Percentiles rank a stretch among this genome's conserved stretches.
Evolutionary conservation across 257 asterid genomes (phyloP).

Genomic region (Solanum chiquidenum): DNA sequence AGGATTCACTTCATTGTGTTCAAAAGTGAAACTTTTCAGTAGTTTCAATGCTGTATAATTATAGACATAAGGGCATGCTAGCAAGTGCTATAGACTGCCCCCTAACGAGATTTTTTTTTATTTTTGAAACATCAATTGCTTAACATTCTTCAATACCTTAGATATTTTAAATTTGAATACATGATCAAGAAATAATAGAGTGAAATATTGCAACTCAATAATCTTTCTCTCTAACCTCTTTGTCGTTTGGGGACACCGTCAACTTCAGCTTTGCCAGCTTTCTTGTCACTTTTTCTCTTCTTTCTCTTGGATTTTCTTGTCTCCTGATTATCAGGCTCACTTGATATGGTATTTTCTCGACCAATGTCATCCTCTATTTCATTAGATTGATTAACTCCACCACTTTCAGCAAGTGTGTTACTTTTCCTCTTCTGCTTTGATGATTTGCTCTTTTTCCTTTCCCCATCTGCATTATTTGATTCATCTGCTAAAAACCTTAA

Average conservation of each 20-base stretch:
- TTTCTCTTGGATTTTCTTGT: constrained; percentile 26
- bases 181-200: not conserved
- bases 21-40: not conserved
- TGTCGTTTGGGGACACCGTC: constrained; percentile 10
- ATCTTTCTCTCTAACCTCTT: constrained; percentile 17
- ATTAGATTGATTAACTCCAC: not conserved
- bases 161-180: not conserved
- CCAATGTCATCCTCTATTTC: constrained; percentile 16
- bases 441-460: constrained; percentile 17
- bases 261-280: not conserved
- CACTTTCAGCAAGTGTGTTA: not conserved
- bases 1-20: not conserved
- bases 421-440: constrained; percentile 26
- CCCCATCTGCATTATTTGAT: constrained; percentile 8
- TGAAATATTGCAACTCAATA: not conserved
- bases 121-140: not conserved
- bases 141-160: not conserved
- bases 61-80: not conserved
- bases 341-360: constrained; percentile 6
- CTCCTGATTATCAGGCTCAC: constrained; percentile 9
- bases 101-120: not conserved
- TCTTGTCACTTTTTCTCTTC: constrained; percentile 25
- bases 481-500: constrained; percentile 19
- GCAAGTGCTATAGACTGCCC: not conserved
- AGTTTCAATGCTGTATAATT: not conserved